Percentiles rank a stretch among this genome's conserved stretches.
Evolutionary conservation across 2,329 filamentous ascomycete species (phyloP).

Genomic region (Bipolaris sorokiniana): DNA sequence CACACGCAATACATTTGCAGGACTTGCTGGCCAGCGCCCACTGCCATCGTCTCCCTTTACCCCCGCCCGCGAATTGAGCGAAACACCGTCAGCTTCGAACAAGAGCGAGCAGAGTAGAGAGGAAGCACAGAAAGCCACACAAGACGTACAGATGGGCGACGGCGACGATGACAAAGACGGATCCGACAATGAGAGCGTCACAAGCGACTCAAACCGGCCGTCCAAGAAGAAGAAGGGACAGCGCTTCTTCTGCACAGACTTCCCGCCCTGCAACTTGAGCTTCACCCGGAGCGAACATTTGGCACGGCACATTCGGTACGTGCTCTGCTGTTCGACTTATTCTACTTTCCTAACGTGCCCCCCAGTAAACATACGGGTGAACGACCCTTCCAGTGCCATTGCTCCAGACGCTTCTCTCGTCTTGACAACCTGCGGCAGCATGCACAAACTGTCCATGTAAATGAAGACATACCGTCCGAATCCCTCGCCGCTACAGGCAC

Average conservation of each 20-base stretch:
- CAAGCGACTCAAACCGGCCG: constrained; percentile 69
- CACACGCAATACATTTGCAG: constrained; percentile 62
- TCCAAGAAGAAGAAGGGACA: constrained; percentile 96
- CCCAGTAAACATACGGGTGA: constrained; percentile 94
- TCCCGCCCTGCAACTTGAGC: constrained; percentile 89
- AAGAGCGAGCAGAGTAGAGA: constrained; percentile 57
- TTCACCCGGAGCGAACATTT: constrained; percentile 97
- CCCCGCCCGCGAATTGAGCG: constrained; percentile 55
- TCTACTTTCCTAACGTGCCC: constrained; percentile 31
- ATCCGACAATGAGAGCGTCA: constrained; percentile 58
- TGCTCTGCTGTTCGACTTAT: constrained; percentile 11
- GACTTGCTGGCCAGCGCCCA: constrained; percentile 55
- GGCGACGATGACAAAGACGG: constrained; percentile 65
- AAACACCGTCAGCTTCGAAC: constrained; percentile 42
- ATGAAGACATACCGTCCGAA: constrained; percentile 93
- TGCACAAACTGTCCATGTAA: constrained; percentile 95
- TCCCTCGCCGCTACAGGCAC: constrained; percentile 92
- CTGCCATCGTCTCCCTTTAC: constrained; percentile 52
- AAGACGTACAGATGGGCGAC: constrained; percentile 79
- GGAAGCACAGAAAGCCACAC: constrained; percentile 66
- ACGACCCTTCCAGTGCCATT: constrained; percentile 95
- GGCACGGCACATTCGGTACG: constrained; percentile 87
- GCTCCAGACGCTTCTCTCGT: constrained; percentile 87
- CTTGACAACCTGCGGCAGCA: constrained; percentile 96
- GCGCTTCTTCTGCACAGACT: constrained; percentile 94